A percentile compares a stretch with the other conserved stretches of the same genome.
These are phyloP conservation scores for Inga leiocalycina DNA, from an alignment of 306 rosid species.

Conservation along the genomic window DNA sequence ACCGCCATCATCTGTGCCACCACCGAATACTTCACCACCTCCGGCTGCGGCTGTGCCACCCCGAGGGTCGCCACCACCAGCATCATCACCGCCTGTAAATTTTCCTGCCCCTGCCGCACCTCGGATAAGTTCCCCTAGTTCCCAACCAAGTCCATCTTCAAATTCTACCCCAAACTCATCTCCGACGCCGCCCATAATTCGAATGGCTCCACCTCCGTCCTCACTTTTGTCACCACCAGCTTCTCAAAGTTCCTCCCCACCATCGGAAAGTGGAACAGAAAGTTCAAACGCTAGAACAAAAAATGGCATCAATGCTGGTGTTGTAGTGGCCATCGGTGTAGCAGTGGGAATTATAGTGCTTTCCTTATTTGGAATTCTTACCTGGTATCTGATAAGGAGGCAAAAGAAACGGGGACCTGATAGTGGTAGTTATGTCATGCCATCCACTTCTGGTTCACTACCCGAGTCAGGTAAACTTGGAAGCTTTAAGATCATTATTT, in stretches of 20 bases:
- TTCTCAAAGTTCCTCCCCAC: slow-evolving; percentile 2
- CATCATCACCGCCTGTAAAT: slow-evolving; percentile 24
- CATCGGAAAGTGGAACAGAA: slow-evolving; percentile 35
- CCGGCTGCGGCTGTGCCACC: slow-evolving; percentile 36
- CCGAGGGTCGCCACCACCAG: slow-evolving; percentile 28
- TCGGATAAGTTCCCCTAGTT: slow-evolving; percentile 38
- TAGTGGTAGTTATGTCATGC: slow-evolving; percentile 63
- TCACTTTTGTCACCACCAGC: slow-evolving; percentile 34
- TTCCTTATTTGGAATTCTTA: slow-evolving; percentile 58
- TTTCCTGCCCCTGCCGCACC: slow-evolving; percentile 39
- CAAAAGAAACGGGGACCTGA: slow-evolving; percentile 50
- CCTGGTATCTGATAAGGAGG: slow-evolving; percentile 66
- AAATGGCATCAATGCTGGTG: slow-evolving; percentile 58
- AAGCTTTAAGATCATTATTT: background rate
- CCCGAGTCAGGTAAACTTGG: slow-evolving; percentile 67
- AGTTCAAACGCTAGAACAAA: slow-evolving; percentile 40
- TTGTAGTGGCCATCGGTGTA: slow-evolving; percentile 51
- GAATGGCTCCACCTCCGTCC: slow-evolving; percentile 48
- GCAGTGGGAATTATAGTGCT: slow-evolving; percentile 55
- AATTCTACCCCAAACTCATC: slow-evolving; percentile 49
- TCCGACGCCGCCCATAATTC: slow-evolving; percentile 42
- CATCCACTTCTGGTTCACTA: slow-evolving; percentile 53
- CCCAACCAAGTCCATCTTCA: slow-evolving; percentile 46
- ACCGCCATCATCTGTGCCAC: slow-evolving; percentile 18
- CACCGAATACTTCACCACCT: slow-evolving; percentile 43